Percentiles rank a stretch among this genome's conserved stretches.
phyloP scores from a whole-genome alignment of 2,329 filamentous ascomycete species.

The Zalaria obscura region DNA sequence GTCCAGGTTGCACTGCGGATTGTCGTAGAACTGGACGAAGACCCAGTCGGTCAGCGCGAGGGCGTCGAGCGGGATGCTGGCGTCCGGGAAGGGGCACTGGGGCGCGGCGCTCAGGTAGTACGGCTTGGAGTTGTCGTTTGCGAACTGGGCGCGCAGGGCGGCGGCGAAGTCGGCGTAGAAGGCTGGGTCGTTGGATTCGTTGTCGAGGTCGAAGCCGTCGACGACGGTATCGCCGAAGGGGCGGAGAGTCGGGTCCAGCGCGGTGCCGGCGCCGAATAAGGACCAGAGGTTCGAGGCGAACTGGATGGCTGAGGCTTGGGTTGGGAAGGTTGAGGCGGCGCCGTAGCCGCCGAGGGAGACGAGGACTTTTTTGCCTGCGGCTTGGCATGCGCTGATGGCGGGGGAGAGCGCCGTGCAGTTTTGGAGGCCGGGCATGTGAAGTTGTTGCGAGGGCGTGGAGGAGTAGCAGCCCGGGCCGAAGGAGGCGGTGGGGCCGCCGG shows the following conservation, averaged over 20 bases:
- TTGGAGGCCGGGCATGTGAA: conserved; percentile 22
- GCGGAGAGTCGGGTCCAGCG: conserved; percentile 11
- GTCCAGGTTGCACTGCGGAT: conserved; percentile 20
- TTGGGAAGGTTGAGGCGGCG: conserved; percentile 15
- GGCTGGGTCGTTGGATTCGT: conserved; percentile 16
- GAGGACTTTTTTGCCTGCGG: conserved; percentile 24
- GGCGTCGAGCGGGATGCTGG: conserved; percentile 17
- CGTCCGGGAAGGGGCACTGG: conserved; percentile 25
- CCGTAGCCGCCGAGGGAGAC: conserved; percentile 22
- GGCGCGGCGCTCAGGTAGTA: conserved; percentile 26
- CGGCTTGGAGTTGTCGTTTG: conserved; percentile 11
- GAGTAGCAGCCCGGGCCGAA: conserved; percentile 21
- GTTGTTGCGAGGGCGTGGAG: conserved; percentile 17
- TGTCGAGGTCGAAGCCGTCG: conserved; percentile 26
- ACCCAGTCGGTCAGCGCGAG: conserved; percentile 23
- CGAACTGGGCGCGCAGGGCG: conserved; percentile 17
- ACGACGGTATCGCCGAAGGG: conserved; percentile 18
- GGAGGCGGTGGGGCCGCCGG: conserved; percentile 17
- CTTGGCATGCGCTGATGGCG: conserved; percentile 22
- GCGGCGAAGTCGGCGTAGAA: conserved; percentile 17
- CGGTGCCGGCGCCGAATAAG: conserved; percentile 19
- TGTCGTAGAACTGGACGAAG: conserved; percentile 32
- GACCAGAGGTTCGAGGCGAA: conserved; percentile 21
- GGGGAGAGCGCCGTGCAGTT: conserved; percentile 22
- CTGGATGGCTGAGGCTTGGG: conserved; percentile 12